Evolutionary conservation across 1,284 basidiomycete genomes (phyloP), one percentile per base, ranked within the genome.

Genomic region (Cryptococcus floricola): DNA sequence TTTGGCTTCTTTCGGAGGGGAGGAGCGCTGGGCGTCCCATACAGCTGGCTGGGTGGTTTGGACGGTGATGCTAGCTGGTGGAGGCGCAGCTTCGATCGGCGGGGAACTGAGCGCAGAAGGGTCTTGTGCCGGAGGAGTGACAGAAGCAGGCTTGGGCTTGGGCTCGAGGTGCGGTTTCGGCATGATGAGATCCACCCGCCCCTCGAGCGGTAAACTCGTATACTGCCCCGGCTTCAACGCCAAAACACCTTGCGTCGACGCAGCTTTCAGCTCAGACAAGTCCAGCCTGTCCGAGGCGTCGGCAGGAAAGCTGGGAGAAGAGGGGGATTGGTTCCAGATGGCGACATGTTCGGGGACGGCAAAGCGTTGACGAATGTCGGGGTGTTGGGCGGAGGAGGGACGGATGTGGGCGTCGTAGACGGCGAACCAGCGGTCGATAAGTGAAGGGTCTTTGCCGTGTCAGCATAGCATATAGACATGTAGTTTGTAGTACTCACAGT

Each of bases 391-490:
- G 25, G 69, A 65, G 3, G 76, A 69, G 12, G 76, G 74, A 42
- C 91, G 88, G 71, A 90, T 90, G 73, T 94, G 84, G 42, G 80
- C 84, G 77, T 96, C 91, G 69, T 95, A 98, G 16, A 94, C 86
- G 49, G 84, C 83, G 75, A 85, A 95, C 94, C 94, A 98, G 41
- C 87, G 84, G 69, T 93, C 87, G 18, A 96, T 82, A 19, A 98
- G 85, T 77, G 80, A 47, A 69, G 68, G 66, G 68, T 77, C 76
- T 76, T 53, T 60, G 38, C 31, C 14, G 38, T 43, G 18, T 41
- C 55, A 63, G 39, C n/a, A 44, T 37, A 37, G 43, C 49, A 47
- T 23, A 41, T 13, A 14, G 39, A 38, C 34, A 34, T 14, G 16
- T n/a, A n/a, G n/a, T 34, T 2, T 10, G 27, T 16, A 13, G 4